Evolutionary conservation across 352 stramenopile genomes (phyloP), one percentile per base, ranked within the genome.

Genomic region (Phytopythium montanum): DNA sequence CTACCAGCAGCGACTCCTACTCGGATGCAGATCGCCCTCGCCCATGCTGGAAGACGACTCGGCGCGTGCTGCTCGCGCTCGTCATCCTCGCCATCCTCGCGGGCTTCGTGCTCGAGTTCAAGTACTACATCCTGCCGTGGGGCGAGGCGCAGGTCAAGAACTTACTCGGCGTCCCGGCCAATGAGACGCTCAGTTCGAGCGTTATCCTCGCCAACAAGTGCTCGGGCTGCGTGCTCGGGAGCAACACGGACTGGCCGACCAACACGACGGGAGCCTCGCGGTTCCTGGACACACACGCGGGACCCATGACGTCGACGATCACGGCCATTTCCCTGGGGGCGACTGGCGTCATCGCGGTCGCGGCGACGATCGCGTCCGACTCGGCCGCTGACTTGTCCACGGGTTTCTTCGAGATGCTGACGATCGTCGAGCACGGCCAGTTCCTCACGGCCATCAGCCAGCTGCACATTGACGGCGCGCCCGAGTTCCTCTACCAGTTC

Each of bases 391-490:
- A 69, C 21, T 63, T 92, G 29, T 82, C 85, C 14, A 62, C 42
- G 21, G 81, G 81, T 3, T 92, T 92, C 60, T 90, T 92, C 60
- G 86, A 95, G 65, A 91, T 95, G 75, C 88, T 80, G 10, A 80
- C 90, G 63, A 92, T 95, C 54, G 63, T 95, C 46, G 86, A 94
- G 61, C 85, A 94, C 64, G 83, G 79, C 12, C 86, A 95, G 64
- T 94, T 94, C 62, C 87, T 87, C 42, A 69, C 81, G 34, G 88
- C 93, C 71, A 91, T 95, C 63, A 86, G 81, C 51, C 86, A 95
- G 57, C 64, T 95, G 10, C 70, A 84, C 34, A 79, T 93, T 42
- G 61, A 79, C 26, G 86, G 85, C 38, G 81, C 85, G 14, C 86
- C 86, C 10, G 75, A 73, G 56, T 95, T 95, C 63, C 65, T 95